Evolutionary conservation across 495 filamentous ascomycete species (phyloP), one percentile per base, ranked within the genome.

Genomic region (Rusavskia elegans): DNA sequence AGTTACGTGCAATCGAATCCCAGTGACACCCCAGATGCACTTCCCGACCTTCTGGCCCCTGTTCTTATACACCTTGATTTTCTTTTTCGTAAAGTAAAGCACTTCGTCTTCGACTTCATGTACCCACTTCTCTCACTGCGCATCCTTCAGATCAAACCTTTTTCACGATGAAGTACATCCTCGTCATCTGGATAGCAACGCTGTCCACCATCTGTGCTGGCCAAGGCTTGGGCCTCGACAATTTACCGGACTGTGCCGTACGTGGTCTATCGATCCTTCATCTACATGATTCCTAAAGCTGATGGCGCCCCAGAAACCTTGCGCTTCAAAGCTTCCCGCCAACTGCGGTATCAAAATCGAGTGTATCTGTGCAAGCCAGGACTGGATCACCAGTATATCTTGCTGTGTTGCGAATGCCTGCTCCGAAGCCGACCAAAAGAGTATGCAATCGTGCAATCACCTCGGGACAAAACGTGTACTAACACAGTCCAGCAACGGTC

Each of bases 391-490:
- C 36, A 56, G 64, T 32, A 78, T 92, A 52, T 66, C 78, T 29
- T 85, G 82, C 70, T 94, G 87, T 62, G 69, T 93, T 7, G 60
- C 64, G 23, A 60, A 57, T 2, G 61, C 53, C 10, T 94, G 87
- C 65, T 55, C 62, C 42, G 8, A 53, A 1, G 62, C 63, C 0
- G 81, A 85, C 38, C 76, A 85, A 61, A 38, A 74, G 21, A 62
- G 80, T 82, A 70, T 38, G 68, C 45, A 29, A 4, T 16, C 38
- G 6, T 19, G 39, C n/a, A 4, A 39, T 5, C 5, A 3, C 11
- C 10, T 11, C 10, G 8, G 39, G 7, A 11, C 32, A 35, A 35
- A 2, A 35, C 32, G 10, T 30, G 29, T 35, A 42, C 39, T 42
- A 14, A 42, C 2, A 2, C 39, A 42, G 16, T 45, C 32, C 53